Evolutionary conservation across 352 stramenopile genomes (phyloP).

Genomic region (Saprolegnia diclina): DNA sequence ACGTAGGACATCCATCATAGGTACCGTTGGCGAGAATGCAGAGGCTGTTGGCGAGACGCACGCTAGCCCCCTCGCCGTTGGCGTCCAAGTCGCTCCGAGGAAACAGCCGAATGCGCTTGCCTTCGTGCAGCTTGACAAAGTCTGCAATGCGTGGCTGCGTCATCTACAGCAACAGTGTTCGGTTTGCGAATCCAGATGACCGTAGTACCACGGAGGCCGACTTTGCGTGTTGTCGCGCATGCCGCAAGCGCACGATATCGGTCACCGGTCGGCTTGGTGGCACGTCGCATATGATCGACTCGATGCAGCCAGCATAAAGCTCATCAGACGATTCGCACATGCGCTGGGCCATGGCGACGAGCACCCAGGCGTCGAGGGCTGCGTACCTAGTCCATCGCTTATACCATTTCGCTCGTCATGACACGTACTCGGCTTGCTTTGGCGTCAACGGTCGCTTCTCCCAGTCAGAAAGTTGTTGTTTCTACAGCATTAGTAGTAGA

Average conservation of each 20-base stretch:
- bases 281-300: neutral
- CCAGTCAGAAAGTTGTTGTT: constrained; percentile 23
- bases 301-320: neutral
- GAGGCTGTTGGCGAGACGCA: constrained; percentile 52
- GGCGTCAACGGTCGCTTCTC: constrained; percentile 38
- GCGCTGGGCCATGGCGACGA: constrained; percentile 47
- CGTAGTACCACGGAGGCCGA: neutral
- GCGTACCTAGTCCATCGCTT: constrained; percentile 36
- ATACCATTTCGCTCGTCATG: neutral
- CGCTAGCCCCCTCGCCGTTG: neutral
- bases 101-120: neutral
- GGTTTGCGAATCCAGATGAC: neutral
- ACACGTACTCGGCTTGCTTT: constrained; percentile 33
- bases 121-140: neutral
- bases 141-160: neutral
- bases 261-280: neutral
- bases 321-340: neutral
- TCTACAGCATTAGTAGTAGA: neutral
- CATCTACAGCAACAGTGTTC: neutral
- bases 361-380: constrained; percentile 53
- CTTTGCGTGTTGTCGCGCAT: neutral
- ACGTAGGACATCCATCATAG: neutral
- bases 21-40: constrained; percentile 68
- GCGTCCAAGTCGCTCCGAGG: neutral
- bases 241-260: neutral